Percentiles rank a stretch among this genome's conserved stretches.
Conservation (phyloP, 2,329 filamentous ascomycete genomes). For the Colletotrichum liriopes region DNA sequence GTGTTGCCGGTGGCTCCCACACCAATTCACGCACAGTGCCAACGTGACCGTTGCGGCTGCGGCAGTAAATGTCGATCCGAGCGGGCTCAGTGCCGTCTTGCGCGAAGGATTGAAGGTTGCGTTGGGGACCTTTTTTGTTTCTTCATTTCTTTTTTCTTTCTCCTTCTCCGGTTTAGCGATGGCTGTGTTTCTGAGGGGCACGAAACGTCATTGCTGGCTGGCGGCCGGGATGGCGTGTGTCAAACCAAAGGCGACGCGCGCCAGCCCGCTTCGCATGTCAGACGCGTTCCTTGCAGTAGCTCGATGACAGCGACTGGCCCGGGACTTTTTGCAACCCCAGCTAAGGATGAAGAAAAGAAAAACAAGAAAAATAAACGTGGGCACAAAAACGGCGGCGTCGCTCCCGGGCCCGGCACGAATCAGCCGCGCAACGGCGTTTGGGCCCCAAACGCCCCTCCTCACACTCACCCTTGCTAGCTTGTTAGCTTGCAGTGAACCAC, state of each 20-base stretch:
- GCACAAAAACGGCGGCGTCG: conserved; percentile 18
- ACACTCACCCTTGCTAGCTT: conserved; percentile 13
- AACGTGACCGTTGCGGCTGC: neutral
- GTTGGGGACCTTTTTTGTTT: neutral
- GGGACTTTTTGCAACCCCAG: conserved; percentile 2
- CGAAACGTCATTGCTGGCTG: conserved; percentile 1
- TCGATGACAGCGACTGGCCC: conserved; percentile 3
- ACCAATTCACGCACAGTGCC: neutral
- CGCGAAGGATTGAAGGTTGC: neutral
- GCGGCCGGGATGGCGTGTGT: neutral
- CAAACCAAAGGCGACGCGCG: neutral
- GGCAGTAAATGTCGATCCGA: neutral
- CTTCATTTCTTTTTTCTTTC: neutral
- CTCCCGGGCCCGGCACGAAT: conserved; percentile 26
- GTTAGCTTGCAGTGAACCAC: neutral
- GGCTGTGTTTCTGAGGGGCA: neutral
- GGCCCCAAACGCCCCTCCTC: neutral
- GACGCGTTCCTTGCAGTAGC: conserved; percentile 14
- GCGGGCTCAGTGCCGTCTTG: neutral
- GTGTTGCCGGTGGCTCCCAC: neutral
- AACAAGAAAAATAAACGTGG: neutral
- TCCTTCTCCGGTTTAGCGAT: neutral
- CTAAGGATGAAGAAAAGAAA: neutral
- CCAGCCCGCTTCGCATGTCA: conserved; percentile 1
- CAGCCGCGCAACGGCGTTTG: conserved; percentile 4